Conservation (phyloP, 164 flowering plant species). For the Litsea cubeba region DNA sequence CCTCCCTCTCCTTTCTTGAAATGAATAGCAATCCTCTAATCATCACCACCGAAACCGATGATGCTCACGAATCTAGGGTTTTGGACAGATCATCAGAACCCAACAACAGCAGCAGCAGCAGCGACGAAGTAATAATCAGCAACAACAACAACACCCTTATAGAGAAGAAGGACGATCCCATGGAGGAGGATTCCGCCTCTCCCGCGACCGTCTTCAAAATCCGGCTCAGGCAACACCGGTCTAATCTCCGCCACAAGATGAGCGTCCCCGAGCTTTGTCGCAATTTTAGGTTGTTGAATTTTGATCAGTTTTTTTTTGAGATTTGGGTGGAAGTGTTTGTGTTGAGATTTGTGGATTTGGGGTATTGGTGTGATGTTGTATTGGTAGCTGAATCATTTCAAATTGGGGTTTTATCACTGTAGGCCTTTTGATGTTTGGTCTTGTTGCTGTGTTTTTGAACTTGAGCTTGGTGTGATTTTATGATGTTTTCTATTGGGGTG, state of each 20-base stretch:
- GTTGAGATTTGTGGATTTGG: neutral
- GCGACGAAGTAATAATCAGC: neutral
- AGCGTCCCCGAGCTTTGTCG: conserved; percentile 97
- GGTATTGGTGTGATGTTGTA: neutral
- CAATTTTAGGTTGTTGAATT: conserved; percentile 56
- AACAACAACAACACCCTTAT: neutral
- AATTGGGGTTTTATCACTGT: no score
- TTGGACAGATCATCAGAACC: neutral
- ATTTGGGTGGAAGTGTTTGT: neutral
- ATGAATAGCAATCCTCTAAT: conserved; percentile 5
- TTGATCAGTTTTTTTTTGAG: neutral
- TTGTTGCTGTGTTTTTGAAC: neutral
- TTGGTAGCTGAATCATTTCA: neutral
- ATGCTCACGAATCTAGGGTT: conserved; percentile 1
- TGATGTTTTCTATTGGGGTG: neutral
- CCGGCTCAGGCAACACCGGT: conserved; percentile 74
- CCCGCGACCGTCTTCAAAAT: conserved; percentile 83
- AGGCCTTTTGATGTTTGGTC: no score
- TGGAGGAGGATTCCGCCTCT: conserved; percentile 36
- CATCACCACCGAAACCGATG: neutral
- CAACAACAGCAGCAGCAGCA: no score
- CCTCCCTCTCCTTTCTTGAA: neutral
- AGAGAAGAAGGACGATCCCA: neutral
- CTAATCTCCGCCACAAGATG: conserved; percentile 88
- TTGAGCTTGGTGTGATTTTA: neutral